Evolutionary conservation across 2,329 filamentous ascomycete species (phyloP), one percentile per base, ranked within the genome.

Genomic region (Colletotrichum cordylinicola): DNA sequence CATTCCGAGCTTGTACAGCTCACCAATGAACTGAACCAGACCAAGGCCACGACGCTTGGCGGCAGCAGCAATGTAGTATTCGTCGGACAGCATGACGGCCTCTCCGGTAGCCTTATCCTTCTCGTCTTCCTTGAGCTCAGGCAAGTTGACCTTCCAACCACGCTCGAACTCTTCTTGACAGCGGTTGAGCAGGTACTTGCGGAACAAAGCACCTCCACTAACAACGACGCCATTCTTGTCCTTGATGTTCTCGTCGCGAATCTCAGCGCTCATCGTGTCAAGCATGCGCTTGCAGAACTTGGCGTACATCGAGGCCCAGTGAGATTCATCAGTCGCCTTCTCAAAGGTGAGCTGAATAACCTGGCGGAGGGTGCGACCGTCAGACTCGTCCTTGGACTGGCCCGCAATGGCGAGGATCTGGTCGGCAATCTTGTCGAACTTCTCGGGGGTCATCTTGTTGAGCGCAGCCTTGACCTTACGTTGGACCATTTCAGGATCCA

Each of bases 391-490:
- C 90, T 98, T 98, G 70, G 96, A 98, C 84, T 99, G 97, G 27
- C 92, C 94, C 33, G 96, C 96, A 83, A 99, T 99, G 70, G 93
- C 90, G 35, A 99, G 91, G 77, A 99, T 98, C 85, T 98, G 96
- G 77, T 96, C 94, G 8, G 97, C 92, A 80, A 99, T 98, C 87
- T 94, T 96, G 84, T 98, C 96, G 81, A 99, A 99, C 83, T 98
- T 99, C 87, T 99, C 97, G 0, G 97, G 97, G 0, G 97, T 98
- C 97, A 99, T 98, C 94, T 99, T 99, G 93, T 99, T 99, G 81
- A 99, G 89, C 77, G 95, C 95, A 78, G 96, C 94, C 93, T 99
- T 99, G 84, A 99, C 97, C 93, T 99, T 99, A 80, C 96, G 94
- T 88, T 99, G 97, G 74, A 99, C 97, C 89, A 97, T 92, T 81